A percentile compares a stretch with the other conserved stretches of the same genome.
Conservation (phyloP, 306 rosid genomes). For the Herpetospermum pedunculosum region DNA sequence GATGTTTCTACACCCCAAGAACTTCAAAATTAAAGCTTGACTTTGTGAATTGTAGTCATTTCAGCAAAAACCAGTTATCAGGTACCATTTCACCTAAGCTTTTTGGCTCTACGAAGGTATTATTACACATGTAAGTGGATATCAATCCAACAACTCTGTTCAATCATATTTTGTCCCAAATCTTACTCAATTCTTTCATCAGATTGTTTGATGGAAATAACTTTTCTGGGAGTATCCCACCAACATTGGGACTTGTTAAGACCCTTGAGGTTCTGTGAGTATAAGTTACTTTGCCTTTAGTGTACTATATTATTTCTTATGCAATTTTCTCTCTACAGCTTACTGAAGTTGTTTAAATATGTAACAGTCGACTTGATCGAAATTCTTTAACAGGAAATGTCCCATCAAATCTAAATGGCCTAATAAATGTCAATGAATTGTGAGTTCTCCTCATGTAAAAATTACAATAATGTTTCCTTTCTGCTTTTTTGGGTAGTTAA, state of each 20-base stretch:
- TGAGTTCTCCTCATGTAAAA: slow-evolving; percentile 26
- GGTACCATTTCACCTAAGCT: slow-evolving; percentile 56
- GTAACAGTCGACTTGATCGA: slow-evolving; percentile 85
- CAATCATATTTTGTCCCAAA: not conserved
- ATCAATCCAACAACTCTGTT: not conserved
- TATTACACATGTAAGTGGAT: slow-evolving; percentile 74
- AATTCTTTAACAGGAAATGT: slow-evolving; percentile 53
- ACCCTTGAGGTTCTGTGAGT: slow-evolving; percentile 95
- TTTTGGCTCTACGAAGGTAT: slow-evolving; percentile 55
- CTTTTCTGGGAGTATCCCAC: slow-evolving; percentile 50
- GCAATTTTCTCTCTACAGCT: not conserved
- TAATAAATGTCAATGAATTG: slow-evolving; percentile 54
- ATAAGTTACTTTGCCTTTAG: slow-evolving; percentile 14
- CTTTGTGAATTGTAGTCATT: slow-evolving; percentile 57
- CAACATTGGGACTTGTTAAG: slow-evolving; percentile 56
- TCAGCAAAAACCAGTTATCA: slow-evolving; percentile 77
- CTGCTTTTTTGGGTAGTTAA: not conserved
- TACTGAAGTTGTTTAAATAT: slow-evolving; percentile 13
- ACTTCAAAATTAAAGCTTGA: not conserved
- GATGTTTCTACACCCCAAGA: not conserved
- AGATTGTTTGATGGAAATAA: slow-evolving; percentile 76
- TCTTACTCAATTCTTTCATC: not conserved
- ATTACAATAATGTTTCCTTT: not conserved
- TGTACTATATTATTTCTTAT: not conserved
- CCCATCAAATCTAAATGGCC: slow-evolving; percentile 55